Evolutionary conservation across 495 filamentous ascomycete genomes (phyloP), one percentile per base, ranked within the genome.

Genomic region (Mytilinidion resinicola): DNA sequence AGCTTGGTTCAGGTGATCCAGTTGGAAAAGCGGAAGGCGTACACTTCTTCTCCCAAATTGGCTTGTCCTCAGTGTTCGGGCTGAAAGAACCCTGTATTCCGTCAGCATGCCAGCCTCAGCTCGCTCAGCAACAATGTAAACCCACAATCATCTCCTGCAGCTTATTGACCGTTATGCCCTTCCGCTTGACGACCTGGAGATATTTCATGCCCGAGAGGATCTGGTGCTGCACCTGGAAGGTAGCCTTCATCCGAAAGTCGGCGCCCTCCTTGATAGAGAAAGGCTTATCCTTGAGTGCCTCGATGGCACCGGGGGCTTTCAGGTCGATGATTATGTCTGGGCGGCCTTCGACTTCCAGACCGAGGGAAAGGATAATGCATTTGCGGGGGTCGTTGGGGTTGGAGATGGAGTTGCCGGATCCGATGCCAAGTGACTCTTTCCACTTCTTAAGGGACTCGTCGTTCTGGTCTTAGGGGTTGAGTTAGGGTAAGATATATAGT

Each of bases 231-330:
- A 98, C 95, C 76, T 90, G 85, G 80, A 96, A 98, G 53, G 80
- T 82, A 38, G 85, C 90, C 64, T 87, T 90, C 88, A 96, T 96
- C 68, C 83, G 87, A 80, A 96, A 97, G 67, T 81, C 83, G 61
- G 87, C 84, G 20, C 88, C 90, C 72, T 96, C 93, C 81, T 96
- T 98, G 77, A 98, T 96, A 66, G 80, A 91, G 80, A 98, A 98
- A 21, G 95, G 92, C 65, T 87, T 84, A 61, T 87, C 75, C 75
- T 91, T 91, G 59, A 98, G 85, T 2, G 72, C 78, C 1, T 81
- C 77, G 55, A 92, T 73, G 34, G 87, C 81, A 43, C 80, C 86
- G 12, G 82, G 76, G 5, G 76, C 67, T 46, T 72, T 78, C 17
- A 97, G 82, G 57, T 96, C 88, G 70, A 98, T 89, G 54, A 87